A percentile compares a stretch with the other conserved stretches of the same genome.
phyloP scores from a whole-genome alignment of 1,284 basidiomycete species.

The Cystobasidium slooffiae region DNA sequence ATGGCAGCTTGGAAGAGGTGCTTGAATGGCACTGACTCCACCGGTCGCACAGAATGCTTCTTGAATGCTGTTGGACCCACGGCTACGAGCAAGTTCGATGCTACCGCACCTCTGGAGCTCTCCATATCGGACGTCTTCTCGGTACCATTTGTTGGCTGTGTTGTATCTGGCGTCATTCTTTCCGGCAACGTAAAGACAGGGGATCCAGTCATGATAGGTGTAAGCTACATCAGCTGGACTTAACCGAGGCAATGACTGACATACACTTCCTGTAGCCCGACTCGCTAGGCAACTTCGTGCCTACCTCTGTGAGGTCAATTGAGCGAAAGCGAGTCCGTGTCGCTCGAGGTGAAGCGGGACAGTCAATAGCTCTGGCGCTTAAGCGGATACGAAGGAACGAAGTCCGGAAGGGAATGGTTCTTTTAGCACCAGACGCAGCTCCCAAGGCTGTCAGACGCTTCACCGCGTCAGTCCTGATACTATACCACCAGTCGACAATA shows the following conservation, averaged over 20 bases:
- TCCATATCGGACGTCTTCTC: conserved; percentile 68
- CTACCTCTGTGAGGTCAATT: conserved; percentile 84
- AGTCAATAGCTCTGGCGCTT: conserved; percentile 89
- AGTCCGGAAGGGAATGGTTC: conserved; percentile 90
- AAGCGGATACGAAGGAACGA: conserved; percentile 82
- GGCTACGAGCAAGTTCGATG: conserved; percentile 44
- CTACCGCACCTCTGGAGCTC: conserved; percentile 76
- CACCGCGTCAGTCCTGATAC: conserved; percentile 80
- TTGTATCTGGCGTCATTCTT: conserved; percentile 64
- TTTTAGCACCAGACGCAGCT: conserved; percentile 77
- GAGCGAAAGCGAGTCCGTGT: conserved; percentile 91
- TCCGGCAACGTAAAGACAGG: conserved; percentile 42
- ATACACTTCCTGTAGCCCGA: conserved; percentile 79
- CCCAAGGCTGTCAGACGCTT: conserved; percentile 78
- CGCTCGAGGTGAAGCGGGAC: conserved; percentile 84
- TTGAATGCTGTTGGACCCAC: conserved; percentile 54
- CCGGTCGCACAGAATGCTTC: conserved; percentile 51
- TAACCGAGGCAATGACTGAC: background rate
- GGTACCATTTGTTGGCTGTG: conserved; percentile 86
- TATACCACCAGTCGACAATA: conserved; percentile 86
- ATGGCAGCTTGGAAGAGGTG: background rate
- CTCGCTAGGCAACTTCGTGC: conserved; percentile 83
- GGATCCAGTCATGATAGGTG: conserved; percentile 35
- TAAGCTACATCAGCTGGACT: background rate
- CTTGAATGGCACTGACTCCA: background rate